These are phyloP conservation scores for Fusarium heterosporum DNA, from an alignment of 2,329 filamentous ascomycete genomes.

Conservation along the genomic window DNA sequence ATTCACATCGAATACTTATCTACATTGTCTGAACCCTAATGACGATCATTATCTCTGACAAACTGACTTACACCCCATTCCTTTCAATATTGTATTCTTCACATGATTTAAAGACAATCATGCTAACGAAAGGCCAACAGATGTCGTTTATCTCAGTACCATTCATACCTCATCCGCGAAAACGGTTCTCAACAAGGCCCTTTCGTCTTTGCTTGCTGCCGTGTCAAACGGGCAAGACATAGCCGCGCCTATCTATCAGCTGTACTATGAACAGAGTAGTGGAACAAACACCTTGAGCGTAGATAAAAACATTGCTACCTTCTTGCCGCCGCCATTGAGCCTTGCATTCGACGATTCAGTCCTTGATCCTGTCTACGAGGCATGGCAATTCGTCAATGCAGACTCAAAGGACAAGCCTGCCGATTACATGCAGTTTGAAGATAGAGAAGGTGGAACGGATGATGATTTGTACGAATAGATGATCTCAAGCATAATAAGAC, in stretches of 20 bases:
- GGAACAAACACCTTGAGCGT: constrained; percentile 44
- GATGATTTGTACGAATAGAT: constrained; percentile 63
- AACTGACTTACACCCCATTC: constrained; percentile 73
- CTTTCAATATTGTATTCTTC: constrained; percentile 16
- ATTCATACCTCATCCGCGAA: constrained; percentile 51
- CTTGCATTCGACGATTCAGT: constrained; percentile 79
- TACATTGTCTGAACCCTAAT: constrained; percentile 99
- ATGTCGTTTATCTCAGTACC: constrained; percentile 55
- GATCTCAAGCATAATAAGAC: constrained; percentile 4
- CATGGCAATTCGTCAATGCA: constrained; percentile 75
- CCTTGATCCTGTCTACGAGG: constrained; percentile 73
- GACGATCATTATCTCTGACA: constrained; percentile 91
- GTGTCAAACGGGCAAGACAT: constrained; percentile 45
- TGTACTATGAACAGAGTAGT: constrained; percentile 67
- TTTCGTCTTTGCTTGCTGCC: constrained; percentile 56
- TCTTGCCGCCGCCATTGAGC: constrained; percentile 71
- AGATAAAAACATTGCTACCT: constrained; percentile 62
- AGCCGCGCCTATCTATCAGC: constrained; percentile 59
- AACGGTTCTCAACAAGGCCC: constrained; percentile 53
- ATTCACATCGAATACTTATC: constrained; percentile 94
- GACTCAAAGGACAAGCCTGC: constrained; percentile 57
- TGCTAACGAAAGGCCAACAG: constrained; percentile 50
- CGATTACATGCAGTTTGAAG: constrained; percentile 82
- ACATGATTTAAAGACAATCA: constrained; percentile 32
- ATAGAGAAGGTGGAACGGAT: constrained; percentile 74